Evolutionary conservation across 352 stramenopile species (phyloP), one percentile per base, ranked within the genome.

Genomic region (Halophytophthora batemanensis): DNA sequence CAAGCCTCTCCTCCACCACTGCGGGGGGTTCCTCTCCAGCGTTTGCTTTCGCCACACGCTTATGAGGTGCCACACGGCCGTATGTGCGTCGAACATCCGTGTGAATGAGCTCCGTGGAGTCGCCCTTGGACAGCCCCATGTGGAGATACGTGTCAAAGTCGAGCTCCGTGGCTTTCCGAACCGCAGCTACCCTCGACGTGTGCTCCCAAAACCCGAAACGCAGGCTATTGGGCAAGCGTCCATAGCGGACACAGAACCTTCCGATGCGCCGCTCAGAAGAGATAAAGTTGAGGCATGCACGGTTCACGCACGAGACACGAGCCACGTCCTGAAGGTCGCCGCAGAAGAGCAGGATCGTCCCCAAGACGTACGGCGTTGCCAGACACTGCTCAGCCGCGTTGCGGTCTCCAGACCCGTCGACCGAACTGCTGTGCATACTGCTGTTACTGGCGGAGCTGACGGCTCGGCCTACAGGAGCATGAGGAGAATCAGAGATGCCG

Each of bases 91-190:
- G 78, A 0, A 93, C 84, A 48, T 95, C 84, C n/a, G 79, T 92
- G 59, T 83, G 60, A 44, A 95, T 95, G 3, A 86, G 59, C 51
- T 95, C 82, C 8, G 80, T 91, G 23, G 68, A 86, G 25, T 93
- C 82, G n/a, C 79, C 77, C 43, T 93, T 95, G 3, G 82, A 93
- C 29, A 88, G 59, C 15, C 78, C 80, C 82, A 93, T 91, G 21
- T 90, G 74, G 53, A 93, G 53, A 42, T 94, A 92, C 39, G 82
- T 92, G 37, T 89, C 78, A 41, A 89, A 94, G 59, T 94, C 84
- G 19, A 86, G 37, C 31, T 92, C 78, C 0, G 79, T 84, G 8
- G 69, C 29, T 2, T 71, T 52, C 7, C 81, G 81, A 0, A 76
- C 50, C n/a, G 71, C 69, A 6, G 50, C 18, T n/a, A 76, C 55